Conservation (phyloP, 1,139 yeast species). For the Pneumocystis jirovecii region DNA sequence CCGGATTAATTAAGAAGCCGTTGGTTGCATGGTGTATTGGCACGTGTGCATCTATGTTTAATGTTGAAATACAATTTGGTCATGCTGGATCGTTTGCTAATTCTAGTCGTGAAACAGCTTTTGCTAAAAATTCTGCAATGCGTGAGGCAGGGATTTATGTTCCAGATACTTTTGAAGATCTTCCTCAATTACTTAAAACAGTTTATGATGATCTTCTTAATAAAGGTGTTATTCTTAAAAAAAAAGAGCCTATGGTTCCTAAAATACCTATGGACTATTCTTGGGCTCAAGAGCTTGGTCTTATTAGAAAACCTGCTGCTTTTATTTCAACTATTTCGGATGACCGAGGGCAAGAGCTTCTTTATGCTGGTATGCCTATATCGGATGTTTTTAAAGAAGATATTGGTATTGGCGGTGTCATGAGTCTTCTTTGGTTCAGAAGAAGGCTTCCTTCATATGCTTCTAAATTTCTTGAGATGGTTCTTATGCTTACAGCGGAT, state of each 20-base stretch:
- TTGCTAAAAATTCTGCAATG: slow-evolving; percentile 33
- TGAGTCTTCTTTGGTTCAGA: slow-evolving; percentile 35
- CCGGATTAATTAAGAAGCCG: slow-evolving; percentile 32
- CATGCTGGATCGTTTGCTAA: slow-evolving; percentile 37
- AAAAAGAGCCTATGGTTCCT: slow-evolving; percentile 32
- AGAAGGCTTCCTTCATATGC: slow-evolving; percentile 32
- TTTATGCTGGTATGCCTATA: slow-evolving; percentile 35
- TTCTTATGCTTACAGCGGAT: slow-evolving; percentile 35
- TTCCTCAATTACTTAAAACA: slow-evolving; percentile 28
- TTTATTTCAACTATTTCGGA: slow-evolving; percentile 35
- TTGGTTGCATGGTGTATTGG: slow-evolving; percentile 38
- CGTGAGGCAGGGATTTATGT: slow-evolving; percentile 32
- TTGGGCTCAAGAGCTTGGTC: slow-evolving; percentile 36
- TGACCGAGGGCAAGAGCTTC: slow-evolving; percentile 34
- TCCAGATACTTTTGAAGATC: slow-evolving; percentile 34
- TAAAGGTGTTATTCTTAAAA: slow-evolving; percentile 27
- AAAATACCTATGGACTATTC: slow-evolving; percentile 35
- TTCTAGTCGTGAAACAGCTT: slow-evolving; percentile 33
- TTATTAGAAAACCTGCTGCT: slow-evolving; percentile 35
- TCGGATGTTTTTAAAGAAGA: slow-evolving; percentile 35
- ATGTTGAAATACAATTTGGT: slow-evolving; percentile 36
- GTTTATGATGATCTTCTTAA: slow-evolving; percentile 28
- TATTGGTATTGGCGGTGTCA: slow-evolving; percentile 35
- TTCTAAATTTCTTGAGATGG: slow-evolving; percentile 34
- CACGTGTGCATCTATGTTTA: slow-evolving; percentile 35